Evolutionary conservation across 495 filamentous ascomycete species (phyloP).

Genomic region (Pyrenula aspistea): DNA sequence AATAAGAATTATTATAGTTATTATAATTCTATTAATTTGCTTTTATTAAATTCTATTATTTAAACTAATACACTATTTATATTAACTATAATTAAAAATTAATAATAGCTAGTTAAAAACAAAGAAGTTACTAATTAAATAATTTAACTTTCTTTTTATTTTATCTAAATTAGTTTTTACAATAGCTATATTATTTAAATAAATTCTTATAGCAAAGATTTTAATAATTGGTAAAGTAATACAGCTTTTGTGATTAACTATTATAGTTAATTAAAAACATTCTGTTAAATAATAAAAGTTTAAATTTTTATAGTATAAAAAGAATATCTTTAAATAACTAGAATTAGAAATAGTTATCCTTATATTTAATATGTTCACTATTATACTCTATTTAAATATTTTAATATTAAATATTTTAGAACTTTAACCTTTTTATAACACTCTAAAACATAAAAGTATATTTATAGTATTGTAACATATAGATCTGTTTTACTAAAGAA

Average conservation of each 20-base stretch:
- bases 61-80: not conserved
- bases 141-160: not conserved
- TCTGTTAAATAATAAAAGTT: conserved; percentile 5
- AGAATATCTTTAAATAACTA: not conserved
- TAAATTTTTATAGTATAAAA: conserved; percentile 1
- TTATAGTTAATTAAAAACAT: conserved; percentile 2
- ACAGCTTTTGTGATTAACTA: conserved; percentile 1
- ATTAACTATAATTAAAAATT: not conserved
- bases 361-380: not conserved
- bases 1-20: not conserved
- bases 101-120: conserved; percentile 4
- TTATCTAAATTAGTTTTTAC: conserved; percentile 2
- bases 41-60: conserved; percentile 1
- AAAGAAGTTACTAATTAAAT: conserved; percentile 2
- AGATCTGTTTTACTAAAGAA: not conserved
- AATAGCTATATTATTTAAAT: not conserved
- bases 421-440: not conserved
- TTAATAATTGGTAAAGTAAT: conserved; percentile 4
- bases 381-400: not conserved
- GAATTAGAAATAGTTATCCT: not conserved
- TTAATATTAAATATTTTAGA: not conserved
- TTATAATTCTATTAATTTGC: not conserved
- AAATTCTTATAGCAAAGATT: not conserved
- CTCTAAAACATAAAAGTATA: not conserved
- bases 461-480: not conserved